Percentiles rank a stretch among this genome's conserved stretches.
phyloP scores from a whole-genome alignment of 2,329 filamentous ascomycete species.

The Colletotrichum sp. region DNA sequence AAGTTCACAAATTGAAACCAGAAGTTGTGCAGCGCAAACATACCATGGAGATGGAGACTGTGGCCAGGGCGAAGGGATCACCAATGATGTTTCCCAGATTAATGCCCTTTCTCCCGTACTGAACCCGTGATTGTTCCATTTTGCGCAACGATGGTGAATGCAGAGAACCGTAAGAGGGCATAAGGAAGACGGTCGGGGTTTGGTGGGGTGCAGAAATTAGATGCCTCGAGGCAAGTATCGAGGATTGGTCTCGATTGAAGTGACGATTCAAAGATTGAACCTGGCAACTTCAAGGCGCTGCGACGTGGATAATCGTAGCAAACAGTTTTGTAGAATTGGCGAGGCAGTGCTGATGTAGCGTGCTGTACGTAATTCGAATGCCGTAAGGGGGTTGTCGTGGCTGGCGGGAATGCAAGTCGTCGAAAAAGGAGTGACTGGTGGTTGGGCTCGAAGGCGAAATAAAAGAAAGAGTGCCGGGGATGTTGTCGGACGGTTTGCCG shows the following conservation, averaged over 20 bases:
- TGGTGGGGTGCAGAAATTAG: background rate
- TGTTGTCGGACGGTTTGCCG: background rate
- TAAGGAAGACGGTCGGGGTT: conserved; percentile 48
- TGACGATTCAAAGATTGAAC: background rate
- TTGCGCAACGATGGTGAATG: conserved; percentile 78
- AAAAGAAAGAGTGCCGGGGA: background rate
- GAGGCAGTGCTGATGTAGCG: background rate
- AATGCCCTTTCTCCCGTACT: conserved; percentile 65
- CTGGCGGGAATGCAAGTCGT: conserved; percentile 15
- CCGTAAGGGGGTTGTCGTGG: conserved; percentile 14
- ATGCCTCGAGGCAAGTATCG: conserved; percentile 8
- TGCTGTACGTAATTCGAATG: conserved; percentile 13
- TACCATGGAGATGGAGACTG: conserved; percentile 90
- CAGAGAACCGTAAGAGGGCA: conserved; percentile 77
- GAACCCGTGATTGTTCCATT: conserved; percentile 74
- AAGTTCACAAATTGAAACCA: background rate
- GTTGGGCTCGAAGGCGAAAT: conserved; percentile 6
- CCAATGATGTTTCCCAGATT: conserved; percentile 89
- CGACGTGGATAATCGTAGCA: background rate
- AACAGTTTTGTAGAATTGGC: background rate
- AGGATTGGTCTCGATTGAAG: background rate
- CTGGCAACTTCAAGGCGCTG: background rate
- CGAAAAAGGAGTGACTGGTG: conserved; percentile 21
- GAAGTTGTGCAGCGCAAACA: conserved; percentile 39
- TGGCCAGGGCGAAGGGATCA: conserved; percentile 94